Percentiles rank a stretch among this genome's conserved stretches.
These are phyloP conservation scores for Exophiala sideris DNA, from an alignment of 2,329 filamentous ascomycete species.

Conservation along the genomic window DNA sequence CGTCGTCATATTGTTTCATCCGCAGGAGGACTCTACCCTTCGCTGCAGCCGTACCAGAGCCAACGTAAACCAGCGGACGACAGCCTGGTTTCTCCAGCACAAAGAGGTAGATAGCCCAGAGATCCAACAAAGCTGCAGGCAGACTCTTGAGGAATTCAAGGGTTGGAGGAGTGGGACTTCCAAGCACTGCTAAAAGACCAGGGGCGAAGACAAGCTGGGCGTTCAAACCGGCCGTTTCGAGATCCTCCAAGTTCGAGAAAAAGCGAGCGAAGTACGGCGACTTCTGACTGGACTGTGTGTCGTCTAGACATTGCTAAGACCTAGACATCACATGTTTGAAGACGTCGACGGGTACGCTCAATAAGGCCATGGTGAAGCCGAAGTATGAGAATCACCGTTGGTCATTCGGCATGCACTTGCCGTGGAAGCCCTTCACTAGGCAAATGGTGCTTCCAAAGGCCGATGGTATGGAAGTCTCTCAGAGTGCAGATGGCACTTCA, in stretches of 20 bases:
- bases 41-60: background rate
- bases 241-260: background rate
- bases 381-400: no score
- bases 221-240: background rate
- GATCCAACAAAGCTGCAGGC: background rate
- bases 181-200: background rate
- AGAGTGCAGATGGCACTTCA: no score
- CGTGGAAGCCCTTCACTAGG: no score
- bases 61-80: background rate
- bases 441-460: no score
- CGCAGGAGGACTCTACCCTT: background rate
- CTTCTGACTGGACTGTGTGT: no score
- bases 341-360: no score
- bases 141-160: constrained; percentile 6
- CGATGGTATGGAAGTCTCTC: no score
- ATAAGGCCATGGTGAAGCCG: no score
- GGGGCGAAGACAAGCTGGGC: constrained; percentile 5
- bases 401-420: no score
- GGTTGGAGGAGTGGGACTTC: background rate
- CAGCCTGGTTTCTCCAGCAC: constrained; percentile 3
- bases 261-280: no score
- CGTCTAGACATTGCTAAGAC: no score
- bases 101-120: constrained; percentile 2
- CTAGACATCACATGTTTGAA: no score
- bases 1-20: background rate